Conservation (phyloP, 23 red algal genomes). For the Gracilaria vermiculophylla region DNA sequence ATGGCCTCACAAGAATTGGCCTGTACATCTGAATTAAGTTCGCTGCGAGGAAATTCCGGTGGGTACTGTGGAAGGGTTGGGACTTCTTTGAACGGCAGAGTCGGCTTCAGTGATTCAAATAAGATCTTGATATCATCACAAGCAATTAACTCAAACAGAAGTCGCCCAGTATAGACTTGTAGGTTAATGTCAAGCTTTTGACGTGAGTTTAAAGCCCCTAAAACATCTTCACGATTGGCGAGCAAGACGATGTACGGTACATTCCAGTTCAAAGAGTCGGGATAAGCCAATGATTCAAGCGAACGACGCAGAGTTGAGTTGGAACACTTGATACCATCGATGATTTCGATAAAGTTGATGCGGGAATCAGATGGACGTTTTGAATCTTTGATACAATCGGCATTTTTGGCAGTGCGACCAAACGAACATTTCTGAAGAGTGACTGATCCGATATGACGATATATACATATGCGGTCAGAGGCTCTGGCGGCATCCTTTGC, state of each 20-base stretch:
- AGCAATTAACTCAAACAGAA: constrained; percentile 61
- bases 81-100: constrained; percentile 1
- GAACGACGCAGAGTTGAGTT: not conserved
- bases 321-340: not conserved
- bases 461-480: constrained; percentile 13
- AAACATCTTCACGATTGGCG: not conserved
- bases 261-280: not conserved
- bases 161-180: constrained; percentile 42
- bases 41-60: constrained; percentile 12
- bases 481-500: constrained; percentile 7
- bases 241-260: constrained; percentile 54
- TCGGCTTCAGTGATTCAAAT: constrained; percentile 21
- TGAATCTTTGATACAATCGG: not conserved
- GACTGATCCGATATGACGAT: constrained; percentile 39
- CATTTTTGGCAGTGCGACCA: not conserved
- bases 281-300: constrained; percentile 26
- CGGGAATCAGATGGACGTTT: not conserved
- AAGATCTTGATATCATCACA: constrained; percentile 40
- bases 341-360: constrained; percentile 20
- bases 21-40: not conserved
- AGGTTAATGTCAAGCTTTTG: not conserved
- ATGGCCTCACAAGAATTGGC: constrained; percentile 9
- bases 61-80: not conserved
- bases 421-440: not conserved
- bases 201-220: not conserved